Conservation (phyloP, 495 filamentous ascomycete species). For the Chaetomium tenue region DNA sequence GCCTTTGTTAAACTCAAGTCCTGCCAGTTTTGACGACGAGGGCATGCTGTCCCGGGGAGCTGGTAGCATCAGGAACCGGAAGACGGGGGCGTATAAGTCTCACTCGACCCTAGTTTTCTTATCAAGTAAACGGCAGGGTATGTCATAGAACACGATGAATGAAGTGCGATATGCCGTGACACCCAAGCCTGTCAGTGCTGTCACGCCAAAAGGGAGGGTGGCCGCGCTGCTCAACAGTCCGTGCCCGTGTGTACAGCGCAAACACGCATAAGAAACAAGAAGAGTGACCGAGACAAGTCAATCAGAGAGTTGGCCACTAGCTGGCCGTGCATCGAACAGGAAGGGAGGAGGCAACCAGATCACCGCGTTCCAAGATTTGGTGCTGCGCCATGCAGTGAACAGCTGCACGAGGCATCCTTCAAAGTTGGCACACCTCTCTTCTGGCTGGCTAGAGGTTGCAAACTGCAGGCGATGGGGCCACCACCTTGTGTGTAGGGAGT, state of each 20-base stretch:
- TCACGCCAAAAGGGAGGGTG: conserved; percentile 12
- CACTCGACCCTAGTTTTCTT: neutral
- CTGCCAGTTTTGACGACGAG: conserved; percentile 13
- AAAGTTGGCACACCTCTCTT: neutral
- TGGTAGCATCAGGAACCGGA: neutral
- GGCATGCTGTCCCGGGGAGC: conserved; percentile 1
- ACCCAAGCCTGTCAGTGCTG: conserved; percentile 24
- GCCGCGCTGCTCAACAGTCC: conserved; percentile 16
- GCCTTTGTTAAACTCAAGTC: conserved; percentile 10
- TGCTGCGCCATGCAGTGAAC: conserved; percentile 4
- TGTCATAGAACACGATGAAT: conserved; percentile 12
- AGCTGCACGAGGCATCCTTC: neutral
- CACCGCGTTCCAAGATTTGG: conserved; percentile 6
- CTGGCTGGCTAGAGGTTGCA: neutral
- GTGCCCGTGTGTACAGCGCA: conserved; percentile 17
- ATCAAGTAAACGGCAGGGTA: neutral
- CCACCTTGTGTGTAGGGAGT: neutral
- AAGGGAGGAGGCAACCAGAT: neutral
- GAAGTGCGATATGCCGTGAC: conserved; percentile 17
- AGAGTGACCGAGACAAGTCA: conserved; percentile 9
- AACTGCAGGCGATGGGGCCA: neutral
- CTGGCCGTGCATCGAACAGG: neutral
- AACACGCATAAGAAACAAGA: conserved; percentile 14
- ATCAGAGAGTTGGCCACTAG: neutral
- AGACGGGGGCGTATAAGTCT: conserved; percentile 17